Base-by-base conservation (phyloP, 2,329 filamentous ascomycete genomes). In the Myriosclerotinia duriaeana region DNA sequence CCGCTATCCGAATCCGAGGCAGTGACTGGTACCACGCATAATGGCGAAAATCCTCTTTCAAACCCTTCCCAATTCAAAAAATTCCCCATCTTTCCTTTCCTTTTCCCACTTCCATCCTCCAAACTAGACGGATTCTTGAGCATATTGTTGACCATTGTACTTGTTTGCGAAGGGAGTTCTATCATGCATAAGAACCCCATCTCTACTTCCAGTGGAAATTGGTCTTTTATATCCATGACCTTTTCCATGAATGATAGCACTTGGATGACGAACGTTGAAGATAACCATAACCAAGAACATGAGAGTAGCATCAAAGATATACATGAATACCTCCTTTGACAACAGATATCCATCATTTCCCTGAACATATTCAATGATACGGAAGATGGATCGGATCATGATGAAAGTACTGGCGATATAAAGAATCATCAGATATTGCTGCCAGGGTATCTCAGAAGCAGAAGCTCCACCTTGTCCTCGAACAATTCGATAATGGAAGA, bases 311-410 rank as follows among this genome's bases (percentile, higher is more conserved):
- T 84, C 82, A 65, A 84, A 81, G 22, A 79, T 74, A 69, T 83
- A 83, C 5, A 82, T 66, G 34, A 76, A 81, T 63, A 77, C 76
- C 74, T 84, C 82, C 50, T 79, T 77, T 17, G 72, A 69, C 48
- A 82, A 72, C 12, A 85, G 70, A 59, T 77, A 79, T 1, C 83
- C 82, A 30, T 76, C 70, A 36, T 78, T 76, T 1, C 82, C 82
- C 70, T 79, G 73, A 0, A 75, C 68, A 67, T 82, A 86, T 74
- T 85, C 83, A 8, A 79, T 72, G 12, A 84, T 76, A 42, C 83
- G 78, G 64, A 83, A 83, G 2, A 84, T 67, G 8, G 76, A 80
- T 46, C 84, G 78, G 7, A 84, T 64, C 67, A 85, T 73, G 71
- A 85, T 84, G 22, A 84, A 72, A 0, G 72, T 68, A 65, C 78